Evolutionary conservation across 371 early-diverging fungal species (phyloP).

Genomic region (Zychaea mexicana): DNA sequence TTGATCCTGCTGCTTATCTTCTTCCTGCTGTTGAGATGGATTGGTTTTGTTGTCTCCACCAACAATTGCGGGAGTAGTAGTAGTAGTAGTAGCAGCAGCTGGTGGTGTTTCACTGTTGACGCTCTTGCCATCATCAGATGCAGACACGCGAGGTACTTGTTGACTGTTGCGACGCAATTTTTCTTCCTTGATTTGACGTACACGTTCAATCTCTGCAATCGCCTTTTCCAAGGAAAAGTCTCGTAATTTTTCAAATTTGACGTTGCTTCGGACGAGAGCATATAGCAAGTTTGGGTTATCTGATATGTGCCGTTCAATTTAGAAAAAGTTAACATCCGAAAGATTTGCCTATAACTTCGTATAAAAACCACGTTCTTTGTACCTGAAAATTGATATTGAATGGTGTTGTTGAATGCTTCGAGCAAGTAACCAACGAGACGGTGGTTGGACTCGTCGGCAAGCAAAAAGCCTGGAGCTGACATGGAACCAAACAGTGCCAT

Average conservation of each 20-base stretch:
- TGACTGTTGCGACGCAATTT: constrained; percentile 16
- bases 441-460: constrained; percentile 79
- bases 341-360: too few relatives aligned
- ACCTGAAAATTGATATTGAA: constrained; percentile 79
- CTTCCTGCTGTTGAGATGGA: too few relatives aligned
- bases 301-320: constrained; percentile 6
- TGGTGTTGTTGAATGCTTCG: constrained; percentile 78
- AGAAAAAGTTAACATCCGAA: neutral
- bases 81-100: too few relatives aligned
- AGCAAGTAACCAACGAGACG: constrained; percentile 70
- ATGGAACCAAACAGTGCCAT: constrained; percentile 75
- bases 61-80: too few relatives aligned
- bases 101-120: neutral
- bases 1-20: too few relatives aligned
- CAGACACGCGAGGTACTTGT: neutral
- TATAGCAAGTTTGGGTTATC: constrained; percentile 81
- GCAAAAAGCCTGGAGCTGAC: constrained; percentile 77
- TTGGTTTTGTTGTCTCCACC: too few relatives aligned
- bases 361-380: too few relatives aligned
- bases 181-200: constrained; percentile 47
- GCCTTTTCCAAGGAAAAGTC: constrained; percentile 67
- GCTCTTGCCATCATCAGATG: constrained; percentile 2
- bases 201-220: constrained; percentile 55
- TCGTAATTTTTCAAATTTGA: constrained; percentile 63
- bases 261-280: constrained; percentile 71